Evolutionary conservation across 2,329 filamentous ascomycete genomes (phyloP).

Genomic region (Epichloe sibirici): DNA sequence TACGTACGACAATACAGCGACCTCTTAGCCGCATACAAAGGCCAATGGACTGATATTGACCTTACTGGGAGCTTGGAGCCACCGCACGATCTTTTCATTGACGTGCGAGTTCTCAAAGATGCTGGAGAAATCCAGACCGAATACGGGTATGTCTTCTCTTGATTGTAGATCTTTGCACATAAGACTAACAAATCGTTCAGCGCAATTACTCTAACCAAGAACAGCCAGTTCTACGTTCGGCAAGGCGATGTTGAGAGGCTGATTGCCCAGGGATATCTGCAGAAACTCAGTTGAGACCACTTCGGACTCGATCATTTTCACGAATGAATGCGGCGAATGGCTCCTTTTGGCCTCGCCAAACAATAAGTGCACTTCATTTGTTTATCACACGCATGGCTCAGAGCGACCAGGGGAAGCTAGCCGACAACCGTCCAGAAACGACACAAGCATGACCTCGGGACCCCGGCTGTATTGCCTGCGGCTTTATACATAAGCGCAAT

Average conservation of each 20-base stretch:
- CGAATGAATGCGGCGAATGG: not conserved
- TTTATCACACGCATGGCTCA: no score
- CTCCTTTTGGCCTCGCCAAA: no score
- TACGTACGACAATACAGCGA: constrained; percentile 89
- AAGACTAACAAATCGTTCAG: constrained; percentile 32
- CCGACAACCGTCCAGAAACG: not conserved
- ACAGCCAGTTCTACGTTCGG: constrained; percentile 94
- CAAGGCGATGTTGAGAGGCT: constrained; percentile 91
- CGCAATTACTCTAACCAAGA: constrained; percentile 91
- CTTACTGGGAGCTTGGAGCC: constrained; percentile 88
- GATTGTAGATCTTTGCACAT: not conserved
- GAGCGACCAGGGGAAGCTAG: not conserved
- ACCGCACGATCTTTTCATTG: constrained; percentile 91
- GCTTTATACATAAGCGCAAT: not conserved
- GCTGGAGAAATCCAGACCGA: constrained; percentile 98
- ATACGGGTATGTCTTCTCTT: constrained; percentile 55
- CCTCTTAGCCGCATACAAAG: constrained; percentile 89
- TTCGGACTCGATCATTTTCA: not conserved
- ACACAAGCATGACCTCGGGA: not conserved
- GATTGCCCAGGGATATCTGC: constrained; percentile 88
- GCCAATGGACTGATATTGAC: constrained; percentile 96
- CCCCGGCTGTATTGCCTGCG: not conserved
- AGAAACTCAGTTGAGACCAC: constrained; percentile 61
- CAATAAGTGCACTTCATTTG: not conserved
- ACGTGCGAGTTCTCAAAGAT: constrained; percentile 90